phyloP scores from a whole-genome alignment of 2,329 filamentous ascomycete species.

The Clarireedia hainanense region DNA sequence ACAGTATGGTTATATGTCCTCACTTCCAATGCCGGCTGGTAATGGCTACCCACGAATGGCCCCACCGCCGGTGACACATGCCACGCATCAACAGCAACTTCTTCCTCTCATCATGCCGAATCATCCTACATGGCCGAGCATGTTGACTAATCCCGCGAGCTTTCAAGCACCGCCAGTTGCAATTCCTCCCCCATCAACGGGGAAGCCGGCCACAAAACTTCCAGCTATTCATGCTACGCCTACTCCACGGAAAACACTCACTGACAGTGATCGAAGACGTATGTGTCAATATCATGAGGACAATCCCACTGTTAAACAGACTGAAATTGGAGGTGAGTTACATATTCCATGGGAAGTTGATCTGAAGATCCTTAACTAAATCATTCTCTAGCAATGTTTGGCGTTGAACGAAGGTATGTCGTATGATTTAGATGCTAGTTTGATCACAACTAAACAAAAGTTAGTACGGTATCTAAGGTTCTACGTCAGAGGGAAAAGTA shows the following conservation, averaged over 20 bases:
- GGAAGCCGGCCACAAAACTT: conserved; percentile 36
- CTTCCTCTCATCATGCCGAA: conserved; percentile 66
- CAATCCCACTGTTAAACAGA: conserved; percentile 85
- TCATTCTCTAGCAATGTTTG: conserved; percentile 65
- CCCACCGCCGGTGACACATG: conserved; percentile 45
- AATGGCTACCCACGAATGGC: conserved; percentile 42
- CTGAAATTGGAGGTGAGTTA: conserved; percentile 77
- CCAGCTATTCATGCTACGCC: conserved; percentile 44
- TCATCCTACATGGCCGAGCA: conserved; percentile 68
- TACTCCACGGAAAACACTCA: conserved; percentile 78
- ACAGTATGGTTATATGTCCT: conserved; percentile 52
- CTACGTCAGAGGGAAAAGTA: conserved; percentile 92
- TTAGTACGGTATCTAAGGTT: conserved; percentile 96
- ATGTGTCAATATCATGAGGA: conserved; percentile 95
- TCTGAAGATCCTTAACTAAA: conserved; percentile 7
- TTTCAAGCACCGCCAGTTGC: conserved; percentile 49
- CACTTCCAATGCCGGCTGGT: conserved; percentile 52
- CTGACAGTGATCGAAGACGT: conserved; percentile 76
- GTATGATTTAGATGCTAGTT: not conserved
- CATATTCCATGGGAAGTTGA: not conserved
- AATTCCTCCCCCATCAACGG: conserved; percentile 44
- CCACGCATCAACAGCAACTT: conserved; percentile 45
- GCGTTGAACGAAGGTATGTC: conserved; percentile 87
- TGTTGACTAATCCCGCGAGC: conserved; percentile 63
- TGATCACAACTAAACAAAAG: not conserved